phyloP scores from a whole-genome alignment of 345 rosid genomes.

The Reutealis trisperma region DNA sequence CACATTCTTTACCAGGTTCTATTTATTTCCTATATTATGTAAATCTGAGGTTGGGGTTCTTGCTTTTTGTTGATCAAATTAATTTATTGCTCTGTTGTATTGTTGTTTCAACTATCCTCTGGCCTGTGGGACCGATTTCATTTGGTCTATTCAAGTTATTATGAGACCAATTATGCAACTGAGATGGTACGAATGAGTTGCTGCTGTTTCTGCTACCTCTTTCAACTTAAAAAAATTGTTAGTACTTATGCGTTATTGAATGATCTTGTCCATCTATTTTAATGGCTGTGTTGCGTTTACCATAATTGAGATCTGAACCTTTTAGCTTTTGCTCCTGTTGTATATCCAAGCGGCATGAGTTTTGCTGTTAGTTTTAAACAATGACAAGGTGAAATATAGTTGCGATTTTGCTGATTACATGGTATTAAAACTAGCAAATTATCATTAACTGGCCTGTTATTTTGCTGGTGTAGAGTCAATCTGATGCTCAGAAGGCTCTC shows the following conservation, averaged over 20 bases:
- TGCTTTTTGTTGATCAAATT: conserved; percentile 2
- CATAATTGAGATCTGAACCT: neutral
- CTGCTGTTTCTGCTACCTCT: neutral
- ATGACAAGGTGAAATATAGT: neutral
- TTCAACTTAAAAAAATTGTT: neutral
- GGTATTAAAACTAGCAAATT: conserved; percentile 5
- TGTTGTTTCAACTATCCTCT: neutral
- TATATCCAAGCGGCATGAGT: neutral
- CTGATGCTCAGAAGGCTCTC: conserved; percentile 92
- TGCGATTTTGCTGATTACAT: neutral
- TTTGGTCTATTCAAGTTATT: conserved; percentile 11
- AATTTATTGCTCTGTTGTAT: neutral
- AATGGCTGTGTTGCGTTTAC: neutral
- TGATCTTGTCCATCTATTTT: neutral
- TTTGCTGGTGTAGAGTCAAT: conserved; percentile 57
- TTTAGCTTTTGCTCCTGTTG: neutral
- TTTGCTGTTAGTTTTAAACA: conserved; percentile 7
- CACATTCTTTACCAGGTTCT: conserved; percentile 87
- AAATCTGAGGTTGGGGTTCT: neutral
- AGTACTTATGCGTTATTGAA: neutral
- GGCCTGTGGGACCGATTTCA: neutral
- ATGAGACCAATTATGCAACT: neutral
- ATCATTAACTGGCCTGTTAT: neutral
- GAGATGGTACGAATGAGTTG: neutral
- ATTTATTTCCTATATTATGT: conserved; percentile 12